phyloP scores from a whole-genome alignment of 306 rosid species.

The Pyrus betulifolia region DNA sequence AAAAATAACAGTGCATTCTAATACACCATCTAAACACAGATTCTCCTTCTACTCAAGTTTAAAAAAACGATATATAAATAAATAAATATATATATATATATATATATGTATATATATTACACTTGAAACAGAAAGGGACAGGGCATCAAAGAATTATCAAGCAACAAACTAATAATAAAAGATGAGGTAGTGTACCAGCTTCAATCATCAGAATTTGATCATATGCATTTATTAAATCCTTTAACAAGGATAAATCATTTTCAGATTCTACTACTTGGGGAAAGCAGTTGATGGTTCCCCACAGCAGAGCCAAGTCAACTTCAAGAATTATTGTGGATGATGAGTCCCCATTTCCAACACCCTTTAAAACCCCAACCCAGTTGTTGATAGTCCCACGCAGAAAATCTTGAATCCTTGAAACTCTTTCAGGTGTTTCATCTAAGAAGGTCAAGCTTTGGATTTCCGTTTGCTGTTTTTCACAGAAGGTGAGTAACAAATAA shows the following conservation, averaged over 20 bases:
- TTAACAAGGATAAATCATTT: conserved; percentile 37
- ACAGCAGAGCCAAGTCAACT: conserved; percentile 47
- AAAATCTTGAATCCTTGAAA: conserved; percentile 44
- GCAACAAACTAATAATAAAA: conserved; percentile 5
- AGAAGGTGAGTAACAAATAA: conserved; percentile 6
- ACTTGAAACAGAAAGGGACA: background rate
- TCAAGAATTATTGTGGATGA: conserved; percentile 36
- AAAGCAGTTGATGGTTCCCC: conserved; percentile 64
- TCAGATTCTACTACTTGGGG: conserved; percentile 39
- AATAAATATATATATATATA: too few species aligned
- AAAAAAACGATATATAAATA: too few species aligned
- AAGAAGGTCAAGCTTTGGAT: conserved; percentile 22
- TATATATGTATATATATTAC: too few species aligned
- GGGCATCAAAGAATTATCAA: background rate
- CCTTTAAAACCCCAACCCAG: conserved; percentile 39
- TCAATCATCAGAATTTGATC: conserved; percentile 42
- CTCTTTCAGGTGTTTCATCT: conserved; percentile 27
- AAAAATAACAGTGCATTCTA: background rate
- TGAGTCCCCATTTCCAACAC: conserved; percentile 16
- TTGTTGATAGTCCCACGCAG: conserved; percentile 29
- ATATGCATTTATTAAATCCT: conserved; percentile 51
- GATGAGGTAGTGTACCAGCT: conserved; percentile 37
- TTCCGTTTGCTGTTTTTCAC: conserved; percentile 39
- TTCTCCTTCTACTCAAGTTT: too few species aligned
- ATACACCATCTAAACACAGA: background rate